phyloP scores from a whole-genome alignment of 1,139 yeast genomes.

The Pichia sp. region DNA sequence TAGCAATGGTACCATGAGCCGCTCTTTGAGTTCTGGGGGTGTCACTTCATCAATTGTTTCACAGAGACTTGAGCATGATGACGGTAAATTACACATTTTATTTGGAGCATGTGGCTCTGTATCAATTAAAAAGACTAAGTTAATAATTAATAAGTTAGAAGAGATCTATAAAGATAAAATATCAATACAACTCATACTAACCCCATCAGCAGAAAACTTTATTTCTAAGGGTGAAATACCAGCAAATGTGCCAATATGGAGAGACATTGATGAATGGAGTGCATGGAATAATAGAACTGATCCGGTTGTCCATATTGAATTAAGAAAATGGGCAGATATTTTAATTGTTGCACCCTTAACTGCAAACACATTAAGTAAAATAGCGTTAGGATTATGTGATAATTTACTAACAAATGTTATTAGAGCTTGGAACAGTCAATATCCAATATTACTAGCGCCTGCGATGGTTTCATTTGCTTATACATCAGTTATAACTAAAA shows the following conservation, averaged over 20 bases:
- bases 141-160: conserved; percentile 66
- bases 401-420: conserved; percentile 80
- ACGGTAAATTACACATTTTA: conserved; percentile 79
- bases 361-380: conserved; percentile 86
- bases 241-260: conserved; percentile 69
- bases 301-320: conserved; percentile 88
- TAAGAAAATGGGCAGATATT: conserved; percentile 94
- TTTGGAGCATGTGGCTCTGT: conserved; percentile 90
- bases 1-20: neutral
- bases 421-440: conserved; percentile 87
- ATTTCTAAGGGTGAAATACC: conserved; percentile 54
- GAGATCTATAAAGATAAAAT: conserved; percentile 72
- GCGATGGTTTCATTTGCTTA: conserved; percentile 92
- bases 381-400: conserved; percentile 85
- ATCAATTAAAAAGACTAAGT: conserved; percentile 67
- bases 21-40: neutral
- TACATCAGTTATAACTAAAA: conserved; percentile 77
- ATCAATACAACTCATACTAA: conserved; percentile 73
- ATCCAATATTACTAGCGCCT: conserved; percentile 84
- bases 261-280: conserved; percentile 87
- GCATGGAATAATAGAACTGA: conserved; percentile 82
- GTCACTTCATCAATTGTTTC: conserved; percentile 9
- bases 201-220: conserved; percentile 79
- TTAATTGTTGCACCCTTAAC: conserved; percentile 82
- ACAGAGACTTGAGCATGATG: conserved; percentile 62